Conservation (phyloP, 148 eudicot genomes). For the Limonium bicolor region DNA sequence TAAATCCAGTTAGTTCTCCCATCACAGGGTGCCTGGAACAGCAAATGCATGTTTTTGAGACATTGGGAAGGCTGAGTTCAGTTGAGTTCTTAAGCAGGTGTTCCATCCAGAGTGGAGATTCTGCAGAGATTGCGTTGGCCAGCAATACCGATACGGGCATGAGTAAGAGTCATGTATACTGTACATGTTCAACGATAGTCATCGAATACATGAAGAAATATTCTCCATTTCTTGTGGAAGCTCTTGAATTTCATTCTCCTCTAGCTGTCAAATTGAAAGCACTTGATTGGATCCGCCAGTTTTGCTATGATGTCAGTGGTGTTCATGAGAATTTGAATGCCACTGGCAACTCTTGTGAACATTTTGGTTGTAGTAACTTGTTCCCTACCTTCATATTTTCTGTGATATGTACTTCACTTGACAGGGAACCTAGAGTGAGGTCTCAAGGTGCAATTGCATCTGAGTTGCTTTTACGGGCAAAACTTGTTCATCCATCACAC, state of each 20-base stretch:
- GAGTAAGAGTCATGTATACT: conserved; percentile 12
- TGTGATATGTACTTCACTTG: conserved; percentile 61
- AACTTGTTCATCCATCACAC: conserved; percentile 48
- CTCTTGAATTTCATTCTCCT: conserved; percentile 56
- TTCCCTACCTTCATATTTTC: conserved; percentile 44
- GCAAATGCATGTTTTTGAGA: conserved; percentile 51
- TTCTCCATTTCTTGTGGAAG: conserved; percentile 30
- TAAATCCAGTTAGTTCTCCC: conserved; percentile 37
- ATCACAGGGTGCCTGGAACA: conserved; percentile 32
- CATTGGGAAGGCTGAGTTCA: conserved; percentile 36
- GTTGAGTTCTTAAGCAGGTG: conserved; percentile 54
- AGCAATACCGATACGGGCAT: conserved; percentile 11
- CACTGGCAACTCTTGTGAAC: conserved; percentile 26
- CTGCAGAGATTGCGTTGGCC: conserved; percentile 9
- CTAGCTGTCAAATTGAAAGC: conserved; percentile 62
- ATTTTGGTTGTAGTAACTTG: conserved; percentile 27
- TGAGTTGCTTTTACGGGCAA: conserved; percentile 59
- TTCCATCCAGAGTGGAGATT: conserved; percentile 17
- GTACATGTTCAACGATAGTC: conserved; percentile 15
- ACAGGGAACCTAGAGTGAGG: conserved; percentile 83
- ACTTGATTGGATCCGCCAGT: conserved; percentile 55
- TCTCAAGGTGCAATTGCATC: conserved; percentile 46
- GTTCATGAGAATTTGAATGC: conserved; percentile 24
- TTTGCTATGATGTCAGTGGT: conserved; percentile 35
- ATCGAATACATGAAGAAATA: conserved; percentile 49